Base-by-base conservation (phyloP, 257 asterid genomes). In the Lithospermum erythrorhizon region DNA sequence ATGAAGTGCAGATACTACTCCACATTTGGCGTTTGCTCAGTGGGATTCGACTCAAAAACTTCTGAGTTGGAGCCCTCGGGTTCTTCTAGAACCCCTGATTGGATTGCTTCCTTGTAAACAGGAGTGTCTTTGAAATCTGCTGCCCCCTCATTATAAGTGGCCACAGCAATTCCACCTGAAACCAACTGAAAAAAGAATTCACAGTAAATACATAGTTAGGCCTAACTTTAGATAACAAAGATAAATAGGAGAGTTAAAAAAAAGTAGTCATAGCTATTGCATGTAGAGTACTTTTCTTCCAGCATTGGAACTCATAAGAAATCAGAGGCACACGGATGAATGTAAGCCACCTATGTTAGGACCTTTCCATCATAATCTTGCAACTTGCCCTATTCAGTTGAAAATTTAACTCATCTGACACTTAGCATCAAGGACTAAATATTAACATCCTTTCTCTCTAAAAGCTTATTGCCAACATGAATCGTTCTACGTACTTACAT, bases 111-210 rank as follows among this genome's bases (percentile, higher is more conserved):
- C 79, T 93, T 82, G 80, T 86, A 93, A 2, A 55, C 90, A 3
- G 91, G 89, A 53, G 97, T 86, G 16, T 86, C 83, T 77, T 86
- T 93, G 82, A 88, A 88, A 73, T 93, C 98, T 25, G 95, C 77
- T 56, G 97, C 97, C 63, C 98, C 95, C 18, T 82, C 94, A 19
- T 88, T 93, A 25, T 79, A 88, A 6, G 94, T 79, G 25, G 80
- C 78, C 78, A 84, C 97, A 48, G 97, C 97, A 64, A 88, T 68
- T 14, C 94, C 97, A 72, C 95, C 79, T 22, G 95, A 94, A 66
- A 78, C 57, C 71, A 91, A 57, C 97, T 88, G 87, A 70, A 65
- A 53, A 17, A 9, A 41, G 32, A 32, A 22, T 54, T 23, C 20
- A 16, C 6, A 17, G 21, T 9, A 9, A 18, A 58, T 13, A 35